Base-by-base conservation (phyloP, 202 grass and related monocot genomes). In the Setaria viridis region DNA sequence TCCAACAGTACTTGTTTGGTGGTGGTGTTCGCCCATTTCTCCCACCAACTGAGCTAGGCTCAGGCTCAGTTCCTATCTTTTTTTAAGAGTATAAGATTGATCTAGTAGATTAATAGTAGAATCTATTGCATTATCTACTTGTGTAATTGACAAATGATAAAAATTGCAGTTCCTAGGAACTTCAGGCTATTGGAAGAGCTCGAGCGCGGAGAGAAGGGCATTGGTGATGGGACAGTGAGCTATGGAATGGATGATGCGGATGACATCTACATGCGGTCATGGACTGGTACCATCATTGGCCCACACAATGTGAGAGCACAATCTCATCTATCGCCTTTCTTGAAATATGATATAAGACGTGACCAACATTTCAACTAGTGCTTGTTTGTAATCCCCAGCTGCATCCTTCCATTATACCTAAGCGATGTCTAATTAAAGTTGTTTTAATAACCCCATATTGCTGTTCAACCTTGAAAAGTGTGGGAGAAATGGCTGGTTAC, bases 161-260 rank as follows among this genome's bases (percentile, higher is more conserved):
- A 57, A 78, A 77, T 69, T 62, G 60, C 39, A 92, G 91, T 92
- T 60, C 91, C 91, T 80, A 78, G 87, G 29, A 92, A 92, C 87
- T 92, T 92, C 87, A 92, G 84, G 84, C 80, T 92, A n/a, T 72
- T 92, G 42, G 91, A 92, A 78, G 91, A 92, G 64, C 79, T 92
- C 64, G 87, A 92, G 54, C 87, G 87, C 71, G 91, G 91, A 77
- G 91, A 92, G 80, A 92, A 92, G 76, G 91, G 91, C 29, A 92
- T 92, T 74, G 91, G 91, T 65, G 91, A 92, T 87, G 90, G 87
- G 48, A 87, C 87, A 43, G 87, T 92, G 29, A 92, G 90, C 83
- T 92, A 92, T 68, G 90, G 90, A 82, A 92, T 92, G 90, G 90
- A 92, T 76, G 90, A 89, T 70, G 90, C 90, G 34, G 90, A 92